phyloP scores from a whole-genome alignment of 2,329 filamentous ascomycete species.

The Sarocladiaceae sp. region DNA sequence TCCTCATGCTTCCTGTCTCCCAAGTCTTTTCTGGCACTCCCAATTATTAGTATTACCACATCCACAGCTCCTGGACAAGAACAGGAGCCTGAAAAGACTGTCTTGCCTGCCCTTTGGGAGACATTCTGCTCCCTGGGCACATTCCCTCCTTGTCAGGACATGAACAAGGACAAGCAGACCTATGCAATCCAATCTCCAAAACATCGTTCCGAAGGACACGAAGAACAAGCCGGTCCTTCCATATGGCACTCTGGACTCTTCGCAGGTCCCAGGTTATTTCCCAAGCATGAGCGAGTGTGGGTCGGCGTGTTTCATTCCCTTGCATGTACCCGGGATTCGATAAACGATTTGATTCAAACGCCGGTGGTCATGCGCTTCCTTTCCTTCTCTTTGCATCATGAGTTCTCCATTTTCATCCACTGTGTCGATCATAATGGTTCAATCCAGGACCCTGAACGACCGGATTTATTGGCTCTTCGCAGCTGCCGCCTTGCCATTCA shows the following conservation, averaged over 20 bases:
- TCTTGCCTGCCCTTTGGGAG: neutral
- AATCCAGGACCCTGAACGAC: neutral
- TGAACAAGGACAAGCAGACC: conserved; percentile 2
- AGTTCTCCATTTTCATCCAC: neutral
- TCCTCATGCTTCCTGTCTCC: neutral
- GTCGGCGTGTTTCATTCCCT: conserved; percentile 4
- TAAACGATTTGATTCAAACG: conserved; percentile 10
- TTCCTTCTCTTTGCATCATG: conserved; percentile 4
- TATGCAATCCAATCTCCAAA: conserved; percentile 1
- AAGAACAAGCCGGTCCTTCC: neutral
- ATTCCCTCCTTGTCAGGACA: too few species aligned
- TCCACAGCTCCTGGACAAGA: neutral
- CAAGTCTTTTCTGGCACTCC: neutral
- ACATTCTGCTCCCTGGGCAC: neutral
- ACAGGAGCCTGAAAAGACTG: neutral
- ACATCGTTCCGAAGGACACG: neutral
- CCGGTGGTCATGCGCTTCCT: conserved; percentile 13
- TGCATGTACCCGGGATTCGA: neutral
- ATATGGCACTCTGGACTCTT: too few species aligned
- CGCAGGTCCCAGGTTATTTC: neutral
- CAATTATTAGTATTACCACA: conserved; percentile 5
- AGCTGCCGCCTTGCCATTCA: conserved; percentile 13
- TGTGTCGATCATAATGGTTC: neutral
- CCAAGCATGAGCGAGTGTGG: conserved; percentile 2
- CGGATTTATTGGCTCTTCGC: conserved; percentile 7